Evolutionary conservation across 1,284 basidiomycete genomes (phyloP).

Genomic region (Vanrija humicola): DNA sequence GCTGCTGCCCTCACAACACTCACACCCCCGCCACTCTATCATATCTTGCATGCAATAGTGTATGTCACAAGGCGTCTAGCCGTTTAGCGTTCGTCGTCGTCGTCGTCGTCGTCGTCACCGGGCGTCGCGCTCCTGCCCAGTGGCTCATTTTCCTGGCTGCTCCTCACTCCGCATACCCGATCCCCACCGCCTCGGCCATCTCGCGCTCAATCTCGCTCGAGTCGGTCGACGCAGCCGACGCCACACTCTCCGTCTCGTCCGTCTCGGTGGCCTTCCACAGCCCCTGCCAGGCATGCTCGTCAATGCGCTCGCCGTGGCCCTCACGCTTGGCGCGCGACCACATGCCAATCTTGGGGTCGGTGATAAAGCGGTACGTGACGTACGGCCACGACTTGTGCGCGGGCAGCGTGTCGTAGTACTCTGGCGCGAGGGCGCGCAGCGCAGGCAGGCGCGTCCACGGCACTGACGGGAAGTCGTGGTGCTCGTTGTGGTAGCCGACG

Average conservation of each 20-base stretch:
- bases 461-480: constrained; percentile 96
- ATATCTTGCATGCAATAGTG: too few species aligned
- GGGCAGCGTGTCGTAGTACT: constrained; percentile 87
- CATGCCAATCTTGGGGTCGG: constrained; percentile 75
- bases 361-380: constrained; percentile 90
- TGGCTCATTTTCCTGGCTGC: too few species aligned
- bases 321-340: constrained; percentile 53
- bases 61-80: too few species aligned
- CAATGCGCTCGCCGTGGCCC: constrained; percentile 36
- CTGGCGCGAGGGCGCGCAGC: constrained; percentile 75
- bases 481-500: constrained; percentile 98
- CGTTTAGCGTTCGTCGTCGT: too few species aligned
- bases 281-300: constrained; percentile 36
- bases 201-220: constrained; percentile 17
- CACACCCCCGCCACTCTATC: too few species aligned
- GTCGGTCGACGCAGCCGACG: not conserved
- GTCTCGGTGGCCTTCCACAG: constrained; percentile 3
- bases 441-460: constrained; percentile 92
- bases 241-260: constrained; percentile 8
- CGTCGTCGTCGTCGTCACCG: not conserved
- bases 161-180: constrained; percentile 13
- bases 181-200: constrained; percentile 21
- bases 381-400: constrained; percentile 89
- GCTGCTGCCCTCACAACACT: too few species aligned
- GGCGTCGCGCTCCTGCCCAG: too few species aligned